Base-by-base conservation (phyloP, 2,329 filamentous ascomycete species). In the Metarhizium robertsii region DNA sequence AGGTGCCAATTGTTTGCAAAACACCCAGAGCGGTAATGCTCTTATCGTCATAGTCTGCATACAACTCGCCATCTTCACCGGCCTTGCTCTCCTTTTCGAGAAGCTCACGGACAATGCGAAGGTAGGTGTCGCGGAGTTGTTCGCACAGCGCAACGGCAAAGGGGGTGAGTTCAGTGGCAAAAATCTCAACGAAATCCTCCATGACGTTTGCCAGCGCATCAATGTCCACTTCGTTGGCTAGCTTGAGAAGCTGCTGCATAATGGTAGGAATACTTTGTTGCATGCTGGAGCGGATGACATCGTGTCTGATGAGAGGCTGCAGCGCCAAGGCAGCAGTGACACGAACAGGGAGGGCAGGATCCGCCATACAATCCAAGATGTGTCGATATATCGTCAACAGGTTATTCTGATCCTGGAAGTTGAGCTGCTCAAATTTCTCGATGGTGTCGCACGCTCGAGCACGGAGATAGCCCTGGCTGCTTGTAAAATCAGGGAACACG, bases 131-230 rank as follows among this genome's bases (percentile, higher is more conserved):
- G 47, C 92, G 86, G 50, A 99, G 79, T 72, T 99, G 94, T 73
- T 97, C 92, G 66, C 91, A 96, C 4, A 99, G 79, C 4, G 94
- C 94, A 36, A 99, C 92, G 11, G 94, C 94, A 65, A 99, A 99
- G 3, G 94, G 94, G 6, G 94, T 97, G 50, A 99, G 80, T 69
- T 99, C 94, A 2, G 90, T 82, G n/a, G 94, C 92, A 67, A 99
- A 99, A 2, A 97, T 92, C 71, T 99, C 94, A 49, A 99, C 94
- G 67, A 99, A 99, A 67, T 99, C 94, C 72, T 99, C 94, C 94
- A 99, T 99, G 43, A 99, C 94, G 66, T 97, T 97, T 25, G 94
- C 92, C 45, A 99, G 79, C 5, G 94, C 92, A 71, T 99, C 94
- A 50, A 99, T 92, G 67, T 99, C 94, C 57, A 95, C 94, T 73